These are phyloP conservation scores for Kandelia obovata DNA, from an alignment of 345 rosid genomes.

Conservation along the genomic window DNA sequence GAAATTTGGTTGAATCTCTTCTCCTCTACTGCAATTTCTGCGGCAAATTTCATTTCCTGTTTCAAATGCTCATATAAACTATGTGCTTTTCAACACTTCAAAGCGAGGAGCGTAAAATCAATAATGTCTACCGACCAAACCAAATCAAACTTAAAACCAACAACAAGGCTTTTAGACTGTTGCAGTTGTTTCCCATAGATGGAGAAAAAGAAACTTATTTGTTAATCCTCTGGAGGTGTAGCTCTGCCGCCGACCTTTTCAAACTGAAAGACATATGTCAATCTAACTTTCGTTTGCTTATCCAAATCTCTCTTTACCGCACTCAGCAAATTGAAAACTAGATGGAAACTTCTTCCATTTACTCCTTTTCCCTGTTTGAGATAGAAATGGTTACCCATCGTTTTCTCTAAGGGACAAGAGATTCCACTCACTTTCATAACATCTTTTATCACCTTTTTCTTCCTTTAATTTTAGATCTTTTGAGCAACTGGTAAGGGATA, in stretches of 20 bases:
- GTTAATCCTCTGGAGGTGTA: background rate
- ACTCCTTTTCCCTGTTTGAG: conserved; percentile 8
- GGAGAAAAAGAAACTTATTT: background rate
- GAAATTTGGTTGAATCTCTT: too few relatives aligned
- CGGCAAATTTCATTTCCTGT: too few relatives aligned
- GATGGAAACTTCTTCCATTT: conserved; percentile 13
- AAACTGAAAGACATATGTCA: background rate
- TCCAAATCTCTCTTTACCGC: conserved; percentile 1
- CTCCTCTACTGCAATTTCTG: too few relatives aligned
- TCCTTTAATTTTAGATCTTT: conserved; percentile 16
- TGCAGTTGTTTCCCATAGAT: conserved; percentile 31
- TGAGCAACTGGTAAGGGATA: background rate
- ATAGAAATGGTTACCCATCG: conserved; percentile 26
- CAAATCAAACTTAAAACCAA: too few relatives aligned
- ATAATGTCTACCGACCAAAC: too few relatives aligned
- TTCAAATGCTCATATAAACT: too few relatives aligned
- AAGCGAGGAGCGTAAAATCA: too few relatives aligned
- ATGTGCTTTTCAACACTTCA: too few relatives aligned
- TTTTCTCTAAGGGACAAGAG: conserved; percentile 18
- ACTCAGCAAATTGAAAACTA: background rate
- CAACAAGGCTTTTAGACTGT: background rate
- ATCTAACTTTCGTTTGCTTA: background rate
- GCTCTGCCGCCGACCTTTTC: background rate
- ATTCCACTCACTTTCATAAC: conserved; percentile 25
- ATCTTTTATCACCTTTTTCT: conserved; percentile 19